Evolutionary conservation across 441 rosid genomes (phyloP).

Genomic region (Arabidopsis lyrata): DNA sequence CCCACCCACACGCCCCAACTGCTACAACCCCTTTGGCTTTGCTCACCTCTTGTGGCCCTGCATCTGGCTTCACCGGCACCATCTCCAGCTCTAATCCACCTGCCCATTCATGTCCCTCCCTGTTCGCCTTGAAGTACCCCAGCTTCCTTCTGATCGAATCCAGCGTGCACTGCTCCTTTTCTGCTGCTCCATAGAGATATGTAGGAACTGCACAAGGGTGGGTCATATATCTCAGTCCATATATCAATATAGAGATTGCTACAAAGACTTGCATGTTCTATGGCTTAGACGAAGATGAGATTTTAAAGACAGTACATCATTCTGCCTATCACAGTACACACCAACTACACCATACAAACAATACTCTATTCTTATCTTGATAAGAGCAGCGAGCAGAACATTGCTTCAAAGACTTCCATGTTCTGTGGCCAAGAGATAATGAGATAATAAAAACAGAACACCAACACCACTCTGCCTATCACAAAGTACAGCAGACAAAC

Average conservation of each 20-base stretch:
- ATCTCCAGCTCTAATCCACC: conserved; percentile 62
- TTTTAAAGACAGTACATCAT: neutral
- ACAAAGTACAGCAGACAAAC: conserved; percentile 1
- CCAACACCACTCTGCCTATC: neutral
- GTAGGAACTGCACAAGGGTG: conserved; percentile 60
- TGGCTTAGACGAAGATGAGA: neutral
- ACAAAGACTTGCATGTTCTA: conserved; percentile 4
- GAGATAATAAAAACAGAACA: neutral
- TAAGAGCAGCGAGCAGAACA: neutral
- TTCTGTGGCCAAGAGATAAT: neutral
- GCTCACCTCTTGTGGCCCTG: conserved; percentile 66
- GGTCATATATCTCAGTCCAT: neutral
- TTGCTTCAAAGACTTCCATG: neutral
- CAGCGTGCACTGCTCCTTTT: conserved; percentile 62
- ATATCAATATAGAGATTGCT: conserved; percentile 1
- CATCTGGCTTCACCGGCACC: conserved; percentile 66
- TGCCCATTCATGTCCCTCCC: conserved; percentile 63
- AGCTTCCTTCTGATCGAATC: conserved; percentile 87
- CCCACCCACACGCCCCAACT: conserved; percentile 83
- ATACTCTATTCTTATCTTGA: neutral
- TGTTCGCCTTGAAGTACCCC: conserved; percentile 85
- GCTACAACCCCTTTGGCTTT: conserved; percentile 66
- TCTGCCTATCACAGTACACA: conserved; percentile 1
- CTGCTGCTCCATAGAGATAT: conserved; percentile 81
- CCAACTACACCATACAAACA: conserved; percentile 12